Evolutionary conservation across 495 filamentous ascomycete species (phyloP).

Genomic region (Diplogelasinospora grovesii): DNA sequence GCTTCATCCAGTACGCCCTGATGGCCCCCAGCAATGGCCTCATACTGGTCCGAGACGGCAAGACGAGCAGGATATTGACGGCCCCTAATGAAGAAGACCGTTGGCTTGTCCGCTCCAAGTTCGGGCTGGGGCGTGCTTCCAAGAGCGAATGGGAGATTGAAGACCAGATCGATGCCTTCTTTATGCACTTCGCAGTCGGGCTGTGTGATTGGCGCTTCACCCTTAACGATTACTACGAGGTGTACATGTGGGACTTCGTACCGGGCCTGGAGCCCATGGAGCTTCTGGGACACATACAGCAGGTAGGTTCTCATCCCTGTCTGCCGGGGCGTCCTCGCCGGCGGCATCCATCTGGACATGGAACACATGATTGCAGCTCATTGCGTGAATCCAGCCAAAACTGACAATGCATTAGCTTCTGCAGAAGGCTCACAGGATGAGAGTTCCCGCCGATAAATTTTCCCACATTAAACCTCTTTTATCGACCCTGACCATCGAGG

Average conservation of each 20-base stretch:
- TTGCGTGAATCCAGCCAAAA: no score
- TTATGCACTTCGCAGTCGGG: constrained; percentile 35
- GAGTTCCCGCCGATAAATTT: constrained; percentile 24
- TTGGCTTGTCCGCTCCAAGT: constrained; percentile 41
- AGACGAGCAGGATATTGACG: constrained; percentile 38
- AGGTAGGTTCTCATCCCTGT: constrained; percentile 4
- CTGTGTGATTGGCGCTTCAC: constrained; percentile 38
- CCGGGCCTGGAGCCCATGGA: constrained; percentile 19
- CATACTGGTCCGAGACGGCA: constrained; percentile 42
- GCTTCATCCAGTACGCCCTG: constrained; percentile 44
- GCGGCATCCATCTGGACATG: no score
- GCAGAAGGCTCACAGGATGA: constrained; percentile 34
- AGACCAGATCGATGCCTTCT: constrained; percentile 29
- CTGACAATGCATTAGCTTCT: no score
- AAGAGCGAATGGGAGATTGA: constrained; percentile 29
- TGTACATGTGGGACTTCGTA: constrained; percentile 45
- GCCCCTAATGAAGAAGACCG: constrained; percentile 35
- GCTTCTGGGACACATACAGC: constrained; percentile 9
- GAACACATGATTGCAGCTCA: no score
- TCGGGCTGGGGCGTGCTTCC: constrained; percentile 36
- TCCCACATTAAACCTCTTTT: constrained; percentile 29
- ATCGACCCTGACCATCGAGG: constrained; percentile 31
- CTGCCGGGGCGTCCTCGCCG: no score
- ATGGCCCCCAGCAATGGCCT: constrained; percentile 37
- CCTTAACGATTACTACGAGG: constrained; percentile 45